These are phyloP conservation scores for Tulasnella sp. DNA, from an alignment of 768 basidiomycete species.

Conservation along the genomic window DNA sequence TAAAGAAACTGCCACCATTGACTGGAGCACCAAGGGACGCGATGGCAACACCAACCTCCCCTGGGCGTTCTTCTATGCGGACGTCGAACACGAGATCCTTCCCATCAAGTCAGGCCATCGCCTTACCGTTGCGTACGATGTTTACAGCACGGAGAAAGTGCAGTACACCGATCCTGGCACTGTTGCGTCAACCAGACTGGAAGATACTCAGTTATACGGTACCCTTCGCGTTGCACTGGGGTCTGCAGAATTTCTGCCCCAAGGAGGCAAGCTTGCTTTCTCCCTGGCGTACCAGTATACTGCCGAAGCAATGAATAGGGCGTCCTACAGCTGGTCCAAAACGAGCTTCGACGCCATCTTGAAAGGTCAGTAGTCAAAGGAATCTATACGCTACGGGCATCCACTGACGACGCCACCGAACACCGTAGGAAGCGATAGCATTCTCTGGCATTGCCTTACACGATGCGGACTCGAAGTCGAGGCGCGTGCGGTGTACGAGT, in stretches of 20 bases:
- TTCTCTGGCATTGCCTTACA: too few relatives aligned
- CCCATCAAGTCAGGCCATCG: slow-evolving; percentile 33
- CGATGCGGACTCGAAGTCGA: not conserved
- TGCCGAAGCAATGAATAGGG: not conserved
- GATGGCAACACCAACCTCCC: slow-evolving; percentile 19
- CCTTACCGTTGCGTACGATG: slow-evolving; percentile 31
- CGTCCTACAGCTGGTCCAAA: too few relatives aligned
- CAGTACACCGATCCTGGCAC: not conserved
- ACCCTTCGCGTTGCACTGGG: not conserved
- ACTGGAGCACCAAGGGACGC: slow-evolving; percentile 3
- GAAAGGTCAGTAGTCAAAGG: not conserved
- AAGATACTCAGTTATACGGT: not conserved
- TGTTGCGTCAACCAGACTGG: not conserved
- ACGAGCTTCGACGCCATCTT: not conserved
- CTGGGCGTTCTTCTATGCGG: slow-evolving; percentile 35
- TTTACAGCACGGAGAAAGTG: slow-evolving; percentile 13
- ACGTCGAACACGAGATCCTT: slow-evolving; percentile 37
- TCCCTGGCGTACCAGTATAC: slow-evolving; percentile 8
- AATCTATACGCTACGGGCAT: too few relatives aligned
- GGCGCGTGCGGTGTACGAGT: not conserved
- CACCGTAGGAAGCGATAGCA: not conserved
- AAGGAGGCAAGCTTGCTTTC: slow-evolving; percentile 15
- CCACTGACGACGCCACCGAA: too few relatives aligned
- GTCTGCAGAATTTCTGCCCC: not conserved
- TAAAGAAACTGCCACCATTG: not conserved